Base-by-base conservation (phyloP, 2,329 filamentous ascomycete species). In the Phoma sp. region DNA sequence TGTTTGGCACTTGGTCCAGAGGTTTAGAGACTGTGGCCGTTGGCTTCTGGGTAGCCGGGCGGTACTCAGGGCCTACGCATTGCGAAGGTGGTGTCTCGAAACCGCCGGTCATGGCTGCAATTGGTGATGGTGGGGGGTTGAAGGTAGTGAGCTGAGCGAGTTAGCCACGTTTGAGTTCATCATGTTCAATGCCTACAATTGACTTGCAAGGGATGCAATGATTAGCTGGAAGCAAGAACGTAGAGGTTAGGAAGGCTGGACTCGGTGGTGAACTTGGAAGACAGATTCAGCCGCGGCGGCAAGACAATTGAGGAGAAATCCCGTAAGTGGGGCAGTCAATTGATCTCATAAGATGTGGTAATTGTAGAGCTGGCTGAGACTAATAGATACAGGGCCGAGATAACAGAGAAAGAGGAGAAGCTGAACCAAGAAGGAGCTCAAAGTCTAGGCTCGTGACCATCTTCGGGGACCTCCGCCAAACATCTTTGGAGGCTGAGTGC, bases 1-100 rank as follows among this genome's bases (percentile, higher is more conserved):
- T 91, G 81, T 96, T 97, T 17, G 52, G 52, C 60, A 92, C 88
- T 70, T 92, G 88, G 39, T 86, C 79, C 35, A 97, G 87, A 57
- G 86, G 84, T 52, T 88, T 93, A 12, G 95, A 99, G 37, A 98
- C 89, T 2, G 93, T 98, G 12, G 92, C 92, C 54, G 84, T 89
- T 36, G 92, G 92, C 74, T 94, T 96, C 74, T 94, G 86, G 63
- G 84, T 86, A 58, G 88, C 84, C 24, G 88, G 82, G 53, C 87
- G 85, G 77, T 96, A 96, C 60, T 88, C 83, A 41, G 92, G 92
- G 1, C 93, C 93, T 57, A 96, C 86, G 61, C 84, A 86, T 75
- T 92, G 72, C 58, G 78, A 80, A 32, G 80, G 79, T 8, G 76
- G 74, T 59, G 69, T 60, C 33, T 71, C 58, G 31, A 74, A 64